These are phyloP conservation scores for Entamoeba invadens DNA, from an alignment of 208 protist species.

Conservation along the genomic window DNA sequence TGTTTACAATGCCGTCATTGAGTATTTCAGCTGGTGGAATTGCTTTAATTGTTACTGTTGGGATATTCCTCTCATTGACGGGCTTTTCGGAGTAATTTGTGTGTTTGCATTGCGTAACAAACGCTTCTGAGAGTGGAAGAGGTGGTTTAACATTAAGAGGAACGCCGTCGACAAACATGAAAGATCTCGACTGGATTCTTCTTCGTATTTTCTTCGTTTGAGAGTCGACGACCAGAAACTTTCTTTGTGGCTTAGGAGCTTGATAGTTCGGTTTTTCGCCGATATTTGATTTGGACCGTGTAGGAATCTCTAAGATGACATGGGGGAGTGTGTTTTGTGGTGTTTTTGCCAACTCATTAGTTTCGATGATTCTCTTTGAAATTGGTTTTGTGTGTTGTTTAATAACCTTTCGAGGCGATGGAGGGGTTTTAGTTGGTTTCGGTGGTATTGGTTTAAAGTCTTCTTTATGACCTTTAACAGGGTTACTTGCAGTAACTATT, in stretches of 20 bases:
- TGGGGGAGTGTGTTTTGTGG: no score
- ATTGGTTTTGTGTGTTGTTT: background rate
- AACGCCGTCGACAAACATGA: background rate
- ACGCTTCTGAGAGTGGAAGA: no score
- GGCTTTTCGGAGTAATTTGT: background rate
- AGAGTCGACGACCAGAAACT: background rate
- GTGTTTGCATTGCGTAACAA: background rate
- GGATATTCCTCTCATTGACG: background rate
- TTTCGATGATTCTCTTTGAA: background rate
- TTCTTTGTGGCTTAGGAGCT: background rate
- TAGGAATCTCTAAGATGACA: no score
- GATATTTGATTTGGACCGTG: background rate
- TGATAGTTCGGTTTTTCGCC: background rate
- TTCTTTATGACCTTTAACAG: background rate
- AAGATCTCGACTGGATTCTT: background rate
- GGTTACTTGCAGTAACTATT: background rate
- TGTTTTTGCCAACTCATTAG: background rate
- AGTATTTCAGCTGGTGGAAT: background rate
- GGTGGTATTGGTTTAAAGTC: background rate
- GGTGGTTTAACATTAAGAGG: no score
- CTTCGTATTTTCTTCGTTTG: background rate
- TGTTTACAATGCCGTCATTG: background rate
- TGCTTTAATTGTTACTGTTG: background rate
- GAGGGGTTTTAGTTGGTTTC: background rate
- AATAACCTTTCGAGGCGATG: background rate